A percentile compares a stretch with the other conserved stretches of the same genome.
These are phyloP conservation scores for Viola odorata DNA, from an alignment of 345 rosid species.

Conservation along the genomic window DNA sequence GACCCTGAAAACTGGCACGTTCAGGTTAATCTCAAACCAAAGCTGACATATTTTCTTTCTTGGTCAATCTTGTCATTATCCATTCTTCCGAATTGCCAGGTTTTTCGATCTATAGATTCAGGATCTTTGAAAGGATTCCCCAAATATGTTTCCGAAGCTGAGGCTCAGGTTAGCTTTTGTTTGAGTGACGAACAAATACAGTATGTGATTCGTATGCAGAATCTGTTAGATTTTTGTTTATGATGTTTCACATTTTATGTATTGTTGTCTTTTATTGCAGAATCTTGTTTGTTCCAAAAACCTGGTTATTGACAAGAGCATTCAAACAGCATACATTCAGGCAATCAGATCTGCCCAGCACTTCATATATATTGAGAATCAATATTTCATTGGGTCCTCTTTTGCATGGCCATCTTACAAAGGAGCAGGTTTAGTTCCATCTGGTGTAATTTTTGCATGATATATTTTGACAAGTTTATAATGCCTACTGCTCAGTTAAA, in stretches of 20 bases:
- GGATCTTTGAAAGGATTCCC: conserved; percentile 93
- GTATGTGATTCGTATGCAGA: too few species aligned
- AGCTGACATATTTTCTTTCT: neutral
- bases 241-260: too few species aligned
- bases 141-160: conserved; percentile 48
- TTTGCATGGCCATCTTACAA: conserved; percentile 76
- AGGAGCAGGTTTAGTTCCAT: conserved; percentile 54
- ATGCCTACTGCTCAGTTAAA: neutral
- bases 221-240: neutral
- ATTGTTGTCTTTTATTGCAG: conserved; percentile 30
- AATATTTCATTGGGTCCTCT: conserved; percentile 83
- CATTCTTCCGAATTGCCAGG: conserved; percentile 29
- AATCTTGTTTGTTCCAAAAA: conserved; percentile 82
- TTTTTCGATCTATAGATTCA: conserved; percentile 79
- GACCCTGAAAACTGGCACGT: conserved; percentile 71
- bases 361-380: conserved; percentile 83
- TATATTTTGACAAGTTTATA: neutral
- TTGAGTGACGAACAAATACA: neutral
- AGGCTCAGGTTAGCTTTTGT: conserved; percentile 40
- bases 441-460: neutral
- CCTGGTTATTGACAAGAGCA: conserved; percentile 80
- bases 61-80: neutral
- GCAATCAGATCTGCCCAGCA: conserved; percentile 86
- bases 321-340: conserved; percentile 83
- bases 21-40: conserved; percentile 44